phyloP scores from a whole-genome alignment of 192 early-diverging fungal genomes.

The Mortierella antarctica region DNA sequence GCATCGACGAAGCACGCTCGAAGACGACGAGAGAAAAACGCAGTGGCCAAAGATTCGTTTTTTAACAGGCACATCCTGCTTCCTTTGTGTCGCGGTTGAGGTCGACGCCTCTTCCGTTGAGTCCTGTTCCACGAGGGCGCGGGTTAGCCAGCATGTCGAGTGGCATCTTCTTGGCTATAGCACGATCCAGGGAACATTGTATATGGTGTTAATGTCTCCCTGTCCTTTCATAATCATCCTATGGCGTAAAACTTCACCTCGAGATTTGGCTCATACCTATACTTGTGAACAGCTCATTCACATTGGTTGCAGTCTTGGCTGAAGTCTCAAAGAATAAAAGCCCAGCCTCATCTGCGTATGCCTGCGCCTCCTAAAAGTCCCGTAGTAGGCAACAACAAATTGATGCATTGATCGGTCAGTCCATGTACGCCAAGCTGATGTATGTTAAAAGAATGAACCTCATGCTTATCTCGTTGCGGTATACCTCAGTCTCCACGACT shows the following conservation, averaged over 20 bases:
- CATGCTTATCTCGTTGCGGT: neutral
- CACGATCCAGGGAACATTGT: neutral
- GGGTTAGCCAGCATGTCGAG: constrained; percentile 69
- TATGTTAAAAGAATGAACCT: neutral
- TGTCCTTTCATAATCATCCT: neutral
- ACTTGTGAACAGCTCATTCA: constrained; percentile 70
- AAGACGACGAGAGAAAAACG: neutral
- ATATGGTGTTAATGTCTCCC: neutral
- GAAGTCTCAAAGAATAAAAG: constrained; percentile 77
- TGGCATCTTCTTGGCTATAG: constrained; percentile 75
- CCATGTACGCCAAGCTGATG: neutral
- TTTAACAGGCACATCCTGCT: constrained; percentile 44
- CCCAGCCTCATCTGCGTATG: constrained; percentile 72
- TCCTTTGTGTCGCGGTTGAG: constrained; percentile 53
- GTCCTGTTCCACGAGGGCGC: constrained; percentile 58
- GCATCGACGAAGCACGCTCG: too few species aligned
- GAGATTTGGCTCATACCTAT: constrained; percentile 58
- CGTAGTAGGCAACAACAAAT: neutral
- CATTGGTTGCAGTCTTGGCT: constrained; percentile 72
- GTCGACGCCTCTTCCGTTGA: constrained; percentile 63
- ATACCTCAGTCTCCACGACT: constrained; percentile 74
- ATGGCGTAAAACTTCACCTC: neutral
- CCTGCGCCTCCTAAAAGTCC: constrained; percentile 63
- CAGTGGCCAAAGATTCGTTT: neutral
- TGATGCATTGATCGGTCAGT: neutral